Evolutionary conservation across 176 grass and related monocot genomes (phyloP).

Genomic region (Cenchrus fungigraminus): DNA sequence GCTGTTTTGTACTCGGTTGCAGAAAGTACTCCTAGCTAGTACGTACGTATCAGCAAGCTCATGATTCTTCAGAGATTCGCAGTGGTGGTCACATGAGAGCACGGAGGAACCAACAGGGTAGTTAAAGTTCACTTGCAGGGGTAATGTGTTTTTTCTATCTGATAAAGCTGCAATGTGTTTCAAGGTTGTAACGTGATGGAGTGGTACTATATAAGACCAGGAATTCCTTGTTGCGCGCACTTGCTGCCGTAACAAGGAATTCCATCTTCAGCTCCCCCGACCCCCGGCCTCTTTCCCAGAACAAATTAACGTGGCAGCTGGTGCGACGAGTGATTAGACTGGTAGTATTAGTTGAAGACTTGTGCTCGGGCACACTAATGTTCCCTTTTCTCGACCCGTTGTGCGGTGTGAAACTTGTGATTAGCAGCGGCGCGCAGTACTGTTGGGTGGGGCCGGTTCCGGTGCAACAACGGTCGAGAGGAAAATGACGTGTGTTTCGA

Average conservation of each 20-base stretch:
- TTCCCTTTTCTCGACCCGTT: neutral
- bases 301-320: too few species aligned
- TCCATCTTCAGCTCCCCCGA: neutral
- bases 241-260: too few species aligned
- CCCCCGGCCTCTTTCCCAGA: neutral
- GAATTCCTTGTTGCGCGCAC: too few species aligned
- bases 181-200: neutral
- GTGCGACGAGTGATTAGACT: too few species aligned
- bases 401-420: neutral
- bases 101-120: neutral
- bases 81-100: neutral
- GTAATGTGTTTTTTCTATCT: neutral
- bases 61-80: neutral
- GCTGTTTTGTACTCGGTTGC: neutral
- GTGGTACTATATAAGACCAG: too few species aligned
- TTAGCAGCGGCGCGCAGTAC: neutral
- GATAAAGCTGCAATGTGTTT: neutral
- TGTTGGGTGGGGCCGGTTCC: neutral
- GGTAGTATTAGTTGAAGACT: too few species aligned
- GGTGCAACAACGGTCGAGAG: neutral
- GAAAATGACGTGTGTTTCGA: slow-evolving; percentile 12
- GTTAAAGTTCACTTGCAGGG: neutral
- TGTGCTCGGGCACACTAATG: neutral
- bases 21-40: neutral
- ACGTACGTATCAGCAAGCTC: neutral